These are phyloP conservation scores for Aquanectria penicillioides DNA, from an alignment of 2,329 filamentous ascomycete species.

Conservation along the genomic window DNA sequence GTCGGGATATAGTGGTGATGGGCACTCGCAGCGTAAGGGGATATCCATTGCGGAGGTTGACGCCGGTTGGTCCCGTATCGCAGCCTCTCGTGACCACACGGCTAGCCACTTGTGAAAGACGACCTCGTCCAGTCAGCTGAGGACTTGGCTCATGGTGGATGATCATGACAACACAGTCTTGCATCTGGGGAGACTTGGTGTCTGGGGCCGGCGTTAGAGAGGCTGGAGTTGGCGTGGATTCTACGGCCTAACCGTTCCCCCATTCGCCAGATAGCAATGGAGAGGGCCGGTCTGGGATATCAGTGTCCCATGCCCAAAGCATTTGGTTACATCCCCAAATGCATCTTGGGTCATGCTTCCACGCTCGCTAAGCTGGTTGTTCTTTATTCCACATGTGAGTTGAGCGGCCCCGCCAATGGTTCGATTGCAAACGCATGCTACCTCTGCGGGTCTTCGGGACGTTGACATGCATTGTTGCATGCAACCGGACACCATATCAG, in stretches of 20 bases:
- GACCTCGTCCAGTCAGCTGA: conserved; percentile 25
- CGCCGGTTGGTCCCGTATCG: conserved; percentile 18
- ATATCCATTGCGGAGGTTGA: conserved; percentile 27
- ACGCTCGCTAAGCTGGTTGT: conserved; percentile 22
- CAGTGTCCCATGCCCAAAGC: conserved; percentile 10
- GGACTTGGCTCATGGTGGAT: conserved; percentile 10
- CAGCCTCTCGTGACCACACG: conserved; percentile 29
- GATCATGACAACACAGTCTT: conserved; percentile 38
- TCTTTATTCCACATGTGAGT: conserved; percentile 15
- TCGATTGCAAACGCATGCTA: conserved; percentile 24
- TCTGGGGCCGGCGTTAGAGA: conserved; percentile 26
- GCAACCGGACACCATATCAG: conserved; percentile 25
- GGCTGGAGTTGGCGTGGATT: conserved; percentile 23
- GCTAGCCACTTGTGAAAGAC: conserved; percentile 22
- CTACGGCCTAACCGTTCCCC: conserved; percentile 10
- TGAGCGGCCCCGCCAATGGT: conserved; percentile 35
- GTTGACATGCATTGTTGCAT: conserved; percentile 31
- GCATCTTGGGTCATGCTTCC: conserved; percentile 35
- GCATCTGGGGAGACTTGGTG: conserved; percentile 31
- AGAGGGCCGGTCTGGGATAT: conserved; percentile 21
- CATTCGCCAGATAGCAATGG: conserved; percentile 25
- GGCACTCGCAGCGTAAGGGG: conserved; percentile 8
- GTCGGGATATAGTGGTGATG: conserved; percentile 24
- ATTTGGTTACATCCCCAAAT: conserved; percentile 28
- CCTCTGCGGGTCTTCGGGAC: conserved; percentile 7